Base-by-base conservation (phyloP, 768 basidiomycete species). In the Pseudohyphozyma bogoriensis region DNA sequence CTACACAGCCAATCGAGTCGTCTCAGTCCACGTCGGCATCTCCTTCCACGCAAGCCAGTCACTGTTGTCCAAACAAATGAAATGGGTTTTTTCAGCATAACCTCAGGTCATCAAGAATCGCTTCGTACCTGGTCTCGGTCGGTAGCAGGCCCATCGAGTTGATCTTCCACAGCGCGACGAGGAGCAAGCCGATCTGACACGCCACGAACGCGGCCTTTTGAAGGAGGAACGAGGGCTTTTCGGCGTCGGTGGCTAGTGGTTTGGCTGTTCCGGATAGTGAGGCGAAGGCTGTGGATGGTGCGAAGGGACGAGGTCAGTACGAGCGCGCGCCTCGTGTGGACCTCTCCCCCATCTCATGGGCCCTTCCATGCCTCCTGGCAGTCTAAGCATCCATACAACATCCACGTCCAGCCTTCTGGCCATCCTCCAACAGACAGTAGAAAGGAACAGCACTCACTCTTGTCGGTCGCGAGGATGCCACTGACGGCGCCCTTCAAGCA, bases 81-180 rank as follows among this genome's bases (percentile, higher is more conserved):
- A n/a, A n/a, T n/a, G n/a, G n/a, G n/a, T n/a, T n/a, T n/a, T n/a
- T n/a, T n/a, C n/a, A n/a, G n/a, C n/a, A n/a, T n/a, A n/a, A n/a
- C n/a, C n/a, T n/a, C n/a, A n/a, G n/a, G n/a, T n/a, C n/a, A n/a
- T n/a, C n/a, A n/a, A n/a, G n/a, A n/a, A n/a, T n/a, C n/a, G n/a
- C n/a, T n/a, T n/a, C n/a, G n/a, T n/a, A n/a, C n/a, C n/a, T n/a
- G 22, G 64, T 56, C n/a, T n/a, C 6, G n/a, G 58, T 63, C 20
- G 70, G 70, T 6, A 71, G 61, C 13, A 71, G 46, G 8, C 69
- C 69, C 70, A 71, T 71, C 28, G 56, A 51, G 56, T 68, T 59
- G 56, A 49, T 28, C 54, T 71, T 71, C 63, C 69, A 71, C n/a
- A 68, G 49, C 1, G 65, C 70, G 36, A 71, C 63, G 26, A 44